Base-by-base conservation (phyloP, 345 rosid genomes). In the Hibiscus syriacus region DNA sequence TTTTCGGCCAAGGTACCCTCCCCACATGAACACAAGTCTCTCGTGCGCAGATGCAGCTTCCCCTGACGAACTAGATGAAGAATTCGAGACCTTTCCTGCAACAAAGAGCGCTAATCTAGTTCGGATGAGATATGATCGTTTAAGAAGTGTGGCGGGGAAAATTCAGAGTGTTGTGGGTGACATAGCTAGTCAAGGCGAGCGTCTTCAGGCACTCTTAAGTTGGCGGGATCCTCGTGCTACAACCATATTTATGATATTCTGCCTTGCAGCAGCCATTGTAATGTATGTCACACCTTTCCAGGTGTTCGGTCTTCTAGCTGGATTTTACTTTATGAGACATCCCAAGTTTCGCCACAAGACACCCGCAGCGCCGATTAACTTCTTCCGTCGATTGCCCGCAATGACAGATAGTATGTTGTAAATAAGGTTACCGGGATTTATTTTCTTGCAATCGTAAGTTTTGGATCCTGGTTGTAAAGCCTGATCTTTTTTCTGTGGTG, bases 211-310 rank as follows among this genome's bases (percentile, higher is more conserved):
- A 48, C 68, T 92, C 26, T 72, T 92, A 62, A 90, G 92, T 78
- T 95, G 97, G 99, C 85, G 98, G 48, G 98, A 92, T 80, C 92
- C 96, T 13, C 86, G 98, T 5, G 99, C 98, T 16, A 86, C 98
- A 2, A 74, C 83, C 6, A 74, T 92, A 22, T 95, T 84, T 74
- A 65, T 90, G 78, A 72, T 82, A 10, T 75, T 88, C 70, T 90
- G 98, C 75, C 68, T 95, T 55, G 23, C 84, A 32, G 82, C 90
- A 26, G 92, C 97, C 22, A 56, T 85, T 49, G 86, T 89, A 61
- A 72, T 90, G 67, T 95, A 83, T 60, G 78, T 80, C 46, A 87
- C 89, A 7, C 97, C 99, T 34, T 88, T 92, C 74, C 87, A 84
- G 80, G 85, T 87, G 48, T 80, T 92, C 56, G 86, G 86, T 17